Evolutionary conservation across 1,284 basidiomycete genomes (phyloP).

Genomic region (Apiotrichum mycotoxinovorans): DNA sequence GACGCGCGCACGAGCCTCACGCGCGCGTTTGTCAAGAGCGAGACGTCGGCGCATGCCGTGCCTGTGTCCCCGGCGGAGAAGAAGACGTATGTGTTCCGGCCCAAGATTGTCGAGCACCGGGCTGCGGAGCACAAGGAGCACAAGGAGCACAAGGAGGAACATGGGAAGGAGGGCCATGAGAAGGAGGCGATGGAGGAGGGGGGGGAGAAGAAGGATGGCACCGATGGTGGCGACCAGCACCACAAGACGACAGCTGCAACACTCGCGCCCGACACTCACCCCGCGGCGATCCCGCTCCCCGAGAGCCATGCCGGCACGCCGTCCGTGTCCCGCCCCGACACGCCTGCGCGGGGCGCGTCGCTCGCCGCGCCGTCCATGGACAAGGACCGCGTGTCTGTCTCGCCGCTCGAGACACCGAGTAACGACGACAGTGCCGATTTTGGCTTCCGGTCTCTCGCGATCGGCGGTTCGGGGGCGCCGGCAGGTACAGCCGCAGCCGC

Average conservation of each 20-base stretch:
- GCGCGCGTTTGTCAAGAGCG: slow-evolving; percentile 44
- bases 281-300: slow-evolving; percentile 34
- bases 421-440: slow-evolving; percentile 24
- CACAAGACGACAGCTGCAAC: not conserved
- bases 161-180: slow-evolving; percentile 2
- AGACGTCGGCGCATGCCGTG: not conserved
- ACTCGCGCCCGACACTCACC: not conserved
- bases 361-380: slow-evolving; percentile 14
- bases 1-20: slow-evolving; percentile 43
- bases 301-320: slow-evolving; percentile 31
- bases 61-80: slow-evolving; percentile 9
- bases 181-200: not conserved
- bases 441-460: slow-evolving; percentile 38
- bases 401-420: slow-evolving; percentile 40
- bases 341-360: slow-evolving; percentile 14
- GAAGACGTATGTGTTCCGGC: slow-evolving; percentile 33
- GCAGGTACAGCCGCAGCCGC: not conserved
- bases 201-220: not conserved
- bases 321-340: slow-evolving; percentile 23
- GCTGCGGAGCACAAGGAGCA: slow-evolving; percentile 1
- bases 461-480: slow-evolving; percentile 24
- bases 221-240: not conserved
- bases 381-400: slow-evolving; percentile 40
- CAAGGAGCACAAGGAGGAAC: not conserved
- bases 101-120: slow-evolving; percentile 19